These are phyloP conservation scores for Venturia pyrina DNA, from an alignment of 2,329 filamentous ascomycete species.

Conservation along the genomic window DNA sequence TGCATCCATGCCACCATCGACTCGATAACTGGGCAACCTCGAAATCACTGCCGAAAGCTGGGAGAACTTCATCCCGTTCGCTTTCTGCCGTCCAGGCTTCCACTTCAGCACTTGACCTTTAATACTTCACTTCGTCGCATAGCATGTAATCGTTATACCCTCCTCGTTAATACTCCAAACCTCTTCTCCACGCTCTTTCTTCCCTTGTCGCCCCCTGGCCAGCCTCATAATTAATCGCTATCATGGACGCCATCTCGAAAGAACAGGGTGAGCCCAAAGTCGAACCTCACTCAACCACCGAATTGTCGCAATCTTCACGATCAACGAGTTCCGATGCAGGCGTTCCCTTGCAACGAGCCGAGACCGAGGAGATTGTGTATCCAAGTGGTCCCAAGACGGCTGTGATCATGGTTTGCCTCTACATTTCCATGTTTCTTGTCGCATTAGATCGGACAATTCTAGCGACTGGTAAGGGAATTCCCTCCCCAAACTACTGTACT, in stretches of 20 bases:
- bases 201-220: neutral
- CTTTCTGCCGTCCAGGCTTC: neutral
- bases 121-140: neutral
- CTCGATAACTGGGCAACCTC: neutral
- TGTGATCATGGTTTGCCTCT: constrained; percentile 12
- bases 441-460: constrained; percentile 15
- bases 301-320: neutral
- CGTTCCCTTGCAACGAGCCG: neutral
- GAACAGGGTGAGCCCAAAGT: neutral
- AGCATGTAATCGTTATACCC: neutral
- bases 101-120: neutral
- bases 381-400: constrained; percentile 5
- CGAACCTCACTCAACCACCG: neutral
- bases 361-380: constrained; percentile 9
- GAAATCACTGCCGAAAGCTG: neutral
- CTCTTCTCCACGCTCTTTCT: neutral
- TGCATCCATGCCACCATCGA: neutral
- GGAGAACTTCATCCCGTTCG: neutral
- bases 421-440: constrained; percentile 13
- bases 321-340: neutral
- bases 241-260: neutral
- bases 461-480: neutral
- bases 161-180: neutral
- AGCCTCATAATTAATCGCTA: neutral
- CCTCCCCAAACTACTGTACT: too few species aligned